Conservation (phyloP, 306 rosid species). For the Parietaria judaica region DNA sequence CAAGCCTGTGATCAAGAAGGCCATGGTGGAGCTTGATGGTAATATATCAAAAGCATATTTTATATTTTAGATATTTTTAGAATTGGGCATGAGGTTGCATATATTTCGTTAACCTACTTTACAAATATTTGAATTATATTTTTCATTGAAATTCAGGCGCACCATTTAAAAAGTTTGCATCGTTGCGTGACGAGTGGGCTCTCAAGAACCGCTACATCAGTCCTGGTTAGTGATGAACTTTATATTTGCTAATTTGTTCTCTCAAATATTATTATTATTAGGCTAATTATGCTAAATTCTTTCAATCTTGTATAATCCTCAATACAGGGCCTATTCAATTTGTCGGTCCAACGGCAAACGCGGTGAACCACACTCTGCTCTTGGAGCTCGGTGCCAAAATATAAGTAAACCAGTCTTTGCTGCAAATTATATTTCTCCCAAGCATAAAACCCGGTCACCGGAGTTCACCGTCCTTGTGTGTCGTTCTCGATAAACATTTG, state of each 20-base stretch:
- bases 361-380: constrained; percentile 68
- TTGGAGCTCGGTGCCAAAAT: constrained; percentile 64
- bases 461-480: neutral
- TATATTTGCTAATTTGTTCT: neutral
- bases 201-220: constrained; percentile 76
- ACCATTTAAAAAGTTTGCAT: constrained; percentile 91
- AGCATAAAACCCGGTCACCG: neutral
- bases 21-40: constrained; percentile 99
- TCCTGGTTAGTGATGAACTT: constrained; percentile 51
- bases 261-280: neutral
- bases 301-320: neutral
- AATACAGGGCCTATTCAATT: constrained; percentile 90
- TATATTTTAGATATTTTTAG: neutral
- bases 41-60: constrained; percentile 8
- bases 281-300: neutral
- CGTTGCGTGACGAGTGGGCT: constrained; percentile 82
- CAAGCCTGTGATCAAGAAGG: constrained; percentile 99
- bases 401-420: constrained; percentile 13
- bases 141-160: constrained; percentile 51
- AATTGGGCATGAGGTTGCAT: neutral
- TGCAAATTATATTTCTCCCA: neutral
- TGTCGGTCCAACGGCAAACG: constrained; percentile 63
- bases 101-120: neutral
- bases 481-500: neutral
- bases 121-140: constrained; percentile 4